Base-by-base conservation (phyloP, 306 rosid genomes). In the Fragaria ananassa region DNA sequence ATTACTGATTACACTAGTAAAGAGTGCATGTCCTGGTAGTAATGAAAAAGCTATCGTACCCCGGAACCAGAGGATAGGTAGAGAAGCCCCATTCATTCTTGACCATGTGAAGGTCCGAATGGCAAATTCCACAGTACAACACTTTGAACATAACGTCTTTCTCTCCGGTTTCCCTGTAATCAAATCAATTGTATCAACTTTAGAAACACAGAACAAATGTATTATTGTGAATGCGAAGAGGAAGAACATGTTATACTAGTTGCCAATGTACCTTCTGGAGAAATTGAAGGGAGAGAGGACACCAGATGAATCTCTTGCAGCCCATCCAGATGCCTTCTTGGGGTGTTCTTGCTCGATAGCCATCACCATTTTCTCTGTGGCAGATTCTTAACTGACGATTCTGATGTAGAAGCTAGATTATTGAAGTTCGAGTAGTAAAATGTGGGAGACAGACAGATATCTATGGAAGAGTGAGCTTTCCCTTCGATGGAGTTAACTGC, bases 111-210 rank as follows among this genome's bases (percentile, higher is more conserved):
- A 82, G 76, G 37, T 82, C 82, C 3, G 83, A 74, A 74, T 82
- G 83, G 18, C 82, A 78, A 15, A 82, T 64, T 18, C 83, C 83
- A 74, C 86, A 69, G 23, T 61, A 74, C 19, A 78, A 35, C 37
- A 82, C 74, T 35, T 74, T 74, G 47, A 74, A 61, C 4, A 56
- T 65, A 10, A 81, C 78, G 21, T 72, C 79, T 1, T 77, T 67
- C 18, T 72, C 76, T 14, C 79, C 82, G 0, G 75, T 77, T 37
- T 42, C 82, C 53, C 85, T 82, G 79, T 68, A 68, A 58, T 62
- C 75, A 73, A 5, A 64, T 35, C 39, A 35, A 35, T 42, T 4
- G 17, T 2, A 25, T 25, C 18, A 25, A 1, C 15, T 56, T n/a
- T n/a, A 56, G 29, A 56, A 56, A 56, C 8, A n/a, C 8, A 21